A percentile compares a stretch with the other conserved stretches of the same genome.
Conservation (phyloP, 208 protist species). For the Tritrichomonas foetus region DNA sequence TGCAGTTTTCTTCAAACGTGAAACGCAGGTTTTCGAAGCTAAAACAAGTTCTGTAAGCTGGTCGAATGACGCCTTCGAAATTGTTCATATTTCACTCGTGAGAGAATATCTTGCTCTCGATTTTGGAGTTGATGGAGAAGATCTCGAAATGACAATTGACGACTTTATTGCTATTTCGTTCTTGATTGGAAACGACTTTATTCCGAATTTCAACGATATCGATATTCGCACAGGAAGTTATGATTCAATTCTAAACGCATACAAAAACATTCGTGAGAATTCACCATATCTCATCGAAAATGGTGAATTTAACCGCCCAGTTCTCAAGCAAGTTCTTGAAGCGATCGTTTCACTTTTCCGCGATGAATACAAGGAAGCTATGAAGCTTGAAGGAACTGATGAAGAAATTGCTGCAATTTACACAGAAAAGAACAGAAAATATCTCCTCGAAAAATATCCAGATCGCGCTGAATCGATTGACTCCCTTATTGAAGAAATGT, state of each 20-base stretch:
- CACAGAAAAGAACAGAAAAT: too few relatives aligned
- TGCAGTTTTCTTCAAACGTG: constrained; percentile 53
- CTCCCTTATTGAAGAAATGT: neutral
- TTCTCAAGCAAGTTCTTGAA: too few relatives aligned
- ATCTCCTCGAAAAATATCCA: neutral
- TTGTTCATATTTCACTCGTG: neutral
- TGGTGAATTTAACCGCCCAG: too few relatives aligned
- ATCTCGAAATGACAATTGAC: neutral
- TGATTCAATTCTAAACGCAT: neutral
- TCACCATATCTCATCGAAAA: neutral
- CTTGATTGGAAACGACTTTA: neutral
- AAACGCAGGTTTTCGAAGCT: neutral
- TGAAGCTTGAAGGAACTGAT: neutral
- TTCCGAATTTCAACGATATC: neutral
- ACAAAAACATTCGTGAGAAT: neutral
- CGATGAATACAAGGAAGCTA: too few relatives aligned
- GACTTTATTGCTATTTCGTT: constrained; percentile 6
- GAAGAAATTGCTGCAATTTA: neutral
- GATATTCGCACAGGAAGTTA: neutral
- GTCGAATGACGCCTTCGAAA: neutral
- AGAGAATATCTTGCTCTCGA: neutral
- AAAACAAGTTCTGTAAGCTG: neutral
- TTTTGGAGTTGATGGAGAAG: neutral
- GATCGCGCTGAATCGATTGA: neutral
- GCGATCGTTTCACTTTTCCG: too few relatives aligned